Evolutionary conservation across 2,329 filamentous ascomycete species (phyloP), one percentile per base, ranked within the genome.

Genomic region (Myriangium duriaei): DNA sequence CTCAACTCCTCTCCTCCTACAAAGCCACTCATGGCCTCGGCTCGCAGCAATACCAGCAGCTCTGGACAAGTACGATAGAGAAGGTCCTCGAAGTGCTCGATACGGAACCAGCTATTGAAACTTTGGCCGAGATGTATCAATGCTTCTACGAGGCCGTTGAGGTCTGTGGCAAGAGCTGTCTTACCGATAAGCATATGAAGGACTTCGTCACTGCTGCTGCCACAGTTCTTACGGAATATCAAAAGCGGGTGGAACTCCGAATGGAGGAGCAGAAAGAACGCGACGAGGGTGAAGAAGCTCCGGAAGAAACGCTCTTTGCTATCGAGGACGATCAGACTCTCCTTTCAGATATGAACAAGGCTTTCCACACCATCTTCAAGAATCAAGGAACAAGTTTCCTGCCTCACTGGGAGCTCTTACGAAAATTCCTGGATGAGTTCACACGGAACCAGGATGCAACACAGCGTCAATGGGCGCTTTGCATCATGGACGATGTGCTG

Each of bases 81-180:
- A 95, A 94, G 64, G 72, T 96, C 24, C 75, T 98, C 9, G 91
- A 96, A 59, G 87, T 95, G 2, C 71, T 98, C 28, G 84, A 80
- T 44, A 87, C 87, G 1, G 91, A 98, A 63, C 88, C 91, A 13
- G 86, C 87, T 1, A 87, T 98, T 42, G 91, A 98, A 51, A 94
- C 91, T 0, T 72, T 98, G 32, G 88, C 91, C 2, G 91, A 96
- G 63, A 95, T 98, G 85, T 98, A 95, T 62, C 88, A 96, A 61
- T 98, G 91, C 67, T 98, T 98, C 68, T 98, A 98, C 59, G 91
- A 98, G 60, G 94, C 85, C 16, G 79, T 98, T 5, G 88, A 96
- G 63, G 87, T 95, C 14, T 75, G 93, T 47, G 88, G 88, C 42
- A 84, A 83, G 60, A 77, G 82, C 50, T 88, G 80, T 55, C 70